phyloP scores from a whole-genome alignment of 116 monocot genomes.

The Cymodocea nodosa region DNA sequence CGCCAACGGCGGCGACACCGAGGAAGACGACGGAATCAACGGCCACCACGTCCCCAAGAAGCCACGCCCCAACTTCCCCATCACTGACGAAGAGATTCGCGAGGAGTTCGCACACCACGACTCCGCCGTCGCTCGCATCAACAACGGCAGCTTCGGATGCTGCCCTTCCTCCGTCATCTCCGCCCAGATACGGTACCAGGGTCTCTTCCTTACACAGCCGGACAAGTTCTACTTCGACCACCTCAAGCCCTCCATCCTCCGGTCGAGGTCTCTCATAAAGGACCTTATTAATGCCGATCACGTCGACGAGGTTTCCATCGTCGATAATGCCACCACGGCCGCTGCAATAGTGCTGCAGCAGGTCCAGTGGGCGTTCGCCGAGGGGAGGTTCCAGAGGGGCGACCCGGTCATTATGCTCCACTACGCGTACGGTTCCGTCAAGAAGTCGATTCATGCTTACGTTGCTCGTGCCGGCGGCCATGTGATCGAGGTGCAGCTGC shows the following conservation, averaged over 20 bases:
- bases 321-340: constrained; percentile 67
- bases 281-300: constrained; percentile 23
- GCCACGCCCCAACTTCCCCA: constrained; percentile 4
- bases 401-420: constrained; percentile 72
- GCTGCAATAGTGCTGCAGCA: constrained; percentile 71
- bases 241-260: constrained; percentile 23
- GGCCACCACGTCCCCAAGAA: constrained; percentile 18
- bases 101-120: constrained; percentile 36
- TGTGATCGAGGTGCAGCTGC: constrained; percentile 64
- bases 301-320: constrained; percentile 32
- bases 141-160: constrained; percentile 45
- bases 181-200: constrained; percentile 18
- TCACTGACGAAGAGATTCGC: constrained; percentile 17
- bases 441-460: constrained; percentile 68
- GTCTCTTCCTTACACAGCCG: constrained; percentile 26
- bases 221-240: constrained; percentile 28
- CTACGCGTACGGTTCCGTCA: constrained; percentile 66
- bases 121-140: constrained; percentile 27
- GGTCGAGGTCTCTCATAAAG: constrained; percentile 13
- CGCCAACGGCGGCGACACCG: not conserved
- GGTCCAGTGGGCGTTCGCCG: constrained; percentile 41
- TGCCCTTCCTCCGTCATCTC: constrained; percentile 29
- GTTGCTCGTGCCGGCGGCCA: constrained; percentile 52
- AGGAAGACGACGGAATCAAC: constrained; percentile 3
- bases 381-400: constrained; percentile 35